Base-by-base conservation (phyloP, 305 asterid species). In the Andrographis paniculata region DNA sequence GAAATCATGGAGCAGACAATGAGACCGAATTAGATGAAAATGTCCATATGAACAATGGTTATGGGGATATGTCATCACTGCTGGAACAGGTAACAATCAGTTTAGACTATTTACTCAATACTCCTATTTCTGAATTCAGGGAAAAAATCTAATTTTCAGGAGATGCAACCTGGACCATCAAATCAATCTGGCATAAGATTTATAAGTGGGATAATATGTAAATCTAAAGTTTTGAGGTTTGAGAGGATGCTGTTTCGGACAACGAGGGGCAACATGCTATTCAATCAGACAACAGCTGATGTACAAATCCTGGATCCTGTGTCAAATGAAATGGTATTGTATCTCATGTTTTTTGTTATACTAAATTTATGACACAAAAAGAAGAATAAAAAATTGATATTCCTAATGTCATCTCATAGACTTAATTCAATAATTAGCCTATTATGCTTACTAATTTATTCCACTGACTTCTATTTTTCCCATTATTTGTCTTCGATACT, bases 161-260 rank as follows among this genome's bases (percentile, higher is more conserved):
- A 87, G 72, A 60, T 84, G 79, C 87, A 49, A 63, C 73, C 89
- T 64, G 94, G 72, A 46, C 69, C 78, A 17, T 70, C 88, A 41
- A 68, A 59, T 76, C 99, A 80, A 60, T 81, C 95, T 71, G 93
- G 93, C 23, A 89, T 87, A 54, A 75, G 87, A 76, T 92, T 92
- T 73, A 74, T 92, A 54, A 74, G 97, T 64, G 99, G 99, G 45
- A 79, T 92, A 46, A 79, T 92, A 42, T 70, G 83, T 67, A 80
- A 82, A 72, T 82, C 87, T 55, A 84, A 92, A 70, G 76, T 66
- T 63, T 62, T 75, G 62, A 77, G 76, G 50, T 92, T 92, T 65
- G 97, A 87, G 76, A 80, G 97, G 79, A 92, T 87, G 92, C 36
- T 92, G 53, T 92, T 92, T 75, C 99, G 99, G 57, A 82, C 94